Conservation (phyloP, 129 eudicot species). For the Cynara cardunculus region DNA sequence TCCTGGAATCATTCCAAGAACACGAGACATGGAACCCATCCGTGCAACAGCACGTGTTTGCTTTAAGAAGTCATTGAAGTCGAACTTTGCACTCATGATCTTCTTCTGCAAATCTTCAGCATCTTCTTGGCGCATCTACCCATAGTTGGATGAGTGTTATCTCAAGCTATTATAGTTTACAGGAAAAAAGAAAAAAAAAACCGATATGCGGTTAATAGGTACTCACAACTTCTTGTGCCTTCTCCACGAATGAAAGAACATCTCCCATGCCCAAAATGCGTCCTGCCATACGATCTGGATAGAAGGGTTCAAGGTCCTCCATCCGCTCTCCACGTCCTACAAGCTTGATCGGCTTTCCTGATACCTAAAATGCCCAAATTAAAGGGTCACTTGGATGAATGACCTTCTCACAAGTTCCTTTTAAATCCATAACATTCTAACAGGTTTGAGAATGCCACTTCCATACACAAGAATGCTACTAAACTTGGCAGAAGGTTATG, state of each 20-base stretch:
- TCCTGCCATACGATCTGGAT: conserved; percentile 99
- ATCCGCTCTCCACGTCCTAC: conserved; percentile 96
- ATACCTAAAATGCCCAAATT: conserved; percentile 53
- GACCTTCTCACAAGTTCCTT: neutral
- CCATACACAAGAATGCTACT: neutral
- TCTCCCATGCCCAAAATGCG: conserved; percentile 99
- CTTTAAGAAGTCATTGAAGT: conserved; percentile 92
- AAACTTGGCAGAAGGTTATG: neutral
- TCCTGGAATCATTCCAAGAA: conserved; percentile 99
- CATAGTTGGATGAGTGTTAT: neutral
- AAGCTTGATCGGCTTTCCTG: conserved; percentile 97
- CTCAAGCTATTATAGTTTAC: neutral
- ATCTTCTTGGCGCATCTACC: conserved; percentile 91
- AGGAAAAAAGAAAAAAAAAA: neutral
- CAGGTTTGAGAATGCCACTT: neutral
- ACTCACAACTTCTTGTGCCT: conserved; percentile 98
- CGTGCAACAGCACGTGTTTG: conserved; percentile 91
- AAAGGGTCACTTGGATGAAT: neutral
- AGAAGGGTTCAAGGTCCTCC: conserved; percentile 99
- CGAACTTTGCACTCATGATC: conserved; percentile 91
- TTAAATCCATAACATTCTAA: neutral
- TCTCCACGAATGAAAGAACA: conserved; percentile 95
- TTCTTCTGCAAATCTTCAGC: conserved; percentile 91
- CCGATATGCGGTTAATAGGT: neutral
- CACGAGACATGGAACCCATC: conserved; percentile 97